Base-by-base conservation (phyloP, 148 eudicot species). In the Persicaria tinctoria region DNA sequence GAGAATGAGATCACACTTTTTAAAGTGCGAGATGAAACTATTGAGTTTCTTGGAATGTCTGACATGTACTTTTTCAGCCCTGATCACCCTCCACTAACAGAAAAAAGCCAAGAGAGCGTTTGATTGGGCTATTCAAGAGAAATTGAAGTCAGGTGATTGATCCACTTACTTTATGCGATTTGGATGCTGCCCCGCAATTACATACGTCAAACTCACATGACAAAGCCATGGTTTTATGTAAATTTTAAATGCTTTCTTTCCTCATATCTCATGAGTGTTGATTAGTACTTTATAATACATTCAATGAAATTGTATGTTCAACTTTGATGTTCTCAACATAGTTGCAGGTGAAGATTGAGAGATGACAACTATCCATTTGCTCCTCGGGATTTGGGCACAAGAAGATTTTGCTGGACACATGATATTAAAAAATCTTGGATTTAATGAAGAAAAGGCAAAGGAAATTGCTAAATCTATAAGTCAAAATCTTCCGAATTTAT, bases 81-180 rank as follows among this genome's bases (percentile, higher is more conserved):
- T 59, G 89, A 87, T 83, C 90, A 90, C 77, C 92, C 98, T 70
- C 92, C 97, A 73, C 78, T 92, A 75, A 90, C 98, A 41, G 89
- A 89, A 79, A 79, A 86, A 86, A 79, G 97, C 98, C 57, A 90
- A 92, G 75, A 84, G 86, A 83, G 96, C 92, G 76, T 79, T 94
- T 74, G 91, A 94, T 76, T 92, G 96, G 97, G 98, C 96, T 32
- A 60, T 90, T 73, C 85, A 85, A 62, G 88, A 85, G 82, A 91
- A 90, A 73, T 73, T 91, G 73, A 90, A 94, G 81, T 87, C 97
- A 86, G 97, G 98, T 94, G 63, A 68, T 53, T 71, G 73, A 3
- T 41, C 44, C 47, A 66, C 47, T 38, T 66, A 9, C 1, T 41
- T 32, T 66, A 66, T 66, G 47, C 70, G 44, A 44, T 66, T 66